Conservation (phyloP, 805 yeast genomes). For the Candida koratica region DNA sequence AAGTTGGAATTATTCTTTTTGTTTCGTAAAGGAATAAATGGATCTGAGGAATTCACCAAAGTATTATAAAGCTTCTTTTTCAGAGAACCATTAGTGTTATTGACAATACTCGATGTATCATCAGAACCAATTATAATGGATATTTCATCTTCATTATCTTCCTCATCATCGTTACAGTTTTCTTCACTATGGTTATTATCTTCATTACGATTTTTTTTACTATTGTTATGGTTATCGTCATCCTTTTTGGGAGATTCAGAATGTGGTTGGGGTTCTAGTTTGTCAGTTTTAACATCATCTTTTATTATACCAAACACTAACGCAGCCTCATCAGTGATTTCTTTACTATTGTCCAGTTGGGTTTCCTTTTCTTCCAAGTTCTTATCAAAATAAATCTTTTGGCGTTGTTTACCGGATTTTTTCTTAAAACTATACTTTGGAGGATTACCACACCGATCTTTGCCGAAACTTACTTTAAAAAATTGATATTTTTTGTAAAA, state of each 20-base stretch:
- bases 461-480: constrained; percentile 65
- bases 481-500: constrained; percentile 45
- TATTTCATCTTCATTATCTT: constrained; percentile 37
- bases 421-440: constrained; percentile 50
- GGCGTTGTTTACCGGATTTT: constrained; percentile 26
- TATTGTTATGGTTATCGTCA: background rate
- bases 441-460: constrained; percentile 78
- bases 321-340: constrained; percentile 40
- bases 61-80: constrained; percentile 12
- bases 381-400: constrained; percentile 21
- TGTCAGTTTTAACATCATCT: constrained; percentile 9
- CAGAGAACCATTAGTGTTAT: constrained; percentile 12
- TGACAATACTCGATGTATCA: constrained; percentile 23
- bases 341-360: constrained; percentile 21
- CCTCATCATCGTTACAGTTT: constrained; percentile 28
- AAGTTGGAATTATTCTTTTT: constrained; percentile 11
- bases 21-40: constrained; percentile 15
- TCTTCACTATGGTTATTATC: constrained; percentile 18
- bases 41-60: constrained; percentile 20
- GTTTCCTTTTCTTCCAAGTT: constrained; percentile 7
- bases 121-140: constrained; percentile 38
- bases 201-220: constrained; percentile 11
- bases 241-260: too few relatives aligned
- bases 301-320: constrained; percentile 42
- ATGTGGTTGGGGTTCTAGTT: too few relatives aligned